Evolutionary conservation across 345 rosid genomes (phyloP), one percentile per base, ranked within the genome.

Genomic region (Eucalyptus sp.): DNA sequence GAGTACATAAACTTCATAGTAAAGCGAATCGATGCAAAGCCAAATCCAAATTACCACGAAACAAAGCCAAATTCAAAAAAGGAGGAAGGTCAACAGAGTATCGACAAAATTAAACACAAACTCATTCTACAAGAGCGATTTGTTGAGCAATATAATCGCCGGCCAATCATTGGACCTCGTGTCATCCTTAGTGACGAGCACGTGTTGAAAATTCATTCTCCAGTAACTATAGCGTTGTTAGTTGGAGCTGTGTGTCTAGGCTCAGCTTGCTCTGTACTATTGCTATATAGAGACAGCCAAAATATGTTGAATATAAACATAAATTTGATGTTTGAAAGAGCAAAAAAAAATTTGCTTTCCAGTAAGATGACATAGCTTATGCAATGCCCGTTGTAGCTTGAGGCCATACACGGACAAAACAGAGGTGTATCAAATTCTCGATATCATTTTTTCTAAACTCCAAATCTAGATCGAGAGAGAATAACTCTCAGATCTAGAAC

Each of bases 111-210:
- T 56, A 24, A 56, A 56, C 3, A 56, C 13, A 24, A 22, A 56
- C 0, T 24, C 62, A 10, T 56, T 56, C 62, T 0, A 56, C 1
- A 22, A 56, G 1, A 56, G 9, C 0, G 29, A 56, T 56, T 9
- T 24, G 12, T 56, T 22, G 8, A 56, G 62, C 29, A 56, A 24
- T 9, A 10, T 24, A 56, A 56, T 56, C 1, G 1, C 0, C 3
- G 0, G 0, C 29, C 62, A 24, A 24, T 56, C 29, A 56, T 0
- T 2, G 1, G 3, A 25, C 29, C 29, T 56, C 29, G 5, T 10
- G 62, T 22, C 29, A 0, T 56, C 13, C 12, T 5, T 56, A 10
- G 29, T 2, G 29, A 56, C 0, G 0, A 24, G 29, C 29, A 56
- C 6, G 0, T 56, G 62, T 25, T 25, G 13, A 56, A 56, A 56